These are phyloP conservation scores for Phytophthora agathidicida DNA, from an alignment of 352 stramenopile species.

Conservation along the genomic window DNA sequence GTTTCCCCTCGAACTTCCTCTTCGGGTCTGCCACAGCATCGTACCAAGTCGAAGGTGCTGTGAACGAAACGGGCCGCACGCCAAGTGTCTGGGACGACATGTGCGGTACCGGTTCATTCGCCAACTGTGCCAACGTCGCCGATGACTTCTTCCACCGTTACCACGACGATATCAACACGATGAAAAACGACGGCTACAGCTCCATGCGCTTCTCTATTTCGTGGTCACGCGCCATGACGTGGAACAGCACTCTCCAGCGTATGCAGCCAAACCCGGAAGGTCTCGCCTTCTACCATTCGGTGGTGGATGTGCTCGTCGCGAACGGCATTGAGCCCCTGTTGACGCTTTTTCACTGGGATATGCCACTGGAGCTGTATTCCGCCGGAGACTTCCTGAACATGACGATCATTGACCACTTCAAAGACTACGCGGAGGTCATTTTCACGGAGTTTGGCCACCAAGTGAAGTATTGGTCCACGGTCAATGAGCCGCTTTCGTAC, in stretches of 20 bases:
- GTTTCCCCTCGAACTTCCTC: conserved; percentile 65
- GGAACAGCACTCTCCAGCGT: conserved; percentile 58
- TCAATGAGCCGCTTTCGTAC: conserved; percentile 94
- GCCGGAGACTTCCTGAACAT: conserved; percentile 53
- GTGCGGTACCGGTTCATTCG: conserved; percentile 49
- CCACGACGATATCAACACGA: conserved; percentile 89
- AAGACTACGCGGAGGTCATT: conserved; percentile 90
- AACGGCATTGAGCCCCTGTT: conserved; percentile 87
- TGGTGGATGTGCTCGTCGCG: conserved; percentile 83
- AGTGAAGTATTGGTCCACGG: conserved; percentile 94
- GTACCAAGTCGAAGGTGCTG: conserved; percentile 93
- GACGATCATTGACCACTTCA: conserved; percentile 72
- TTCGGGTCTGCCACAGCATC: conserved; percentile 83
- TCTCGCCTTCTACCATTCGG: conserved; percentile 90
- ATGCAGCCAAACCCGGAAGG: conserved; percentile 83
- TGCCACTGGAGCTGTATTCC: conserved; percentile 80
- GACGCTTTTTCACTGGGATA: conserved; percentile 95
- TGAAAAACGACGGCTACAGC: conserved; percentile 90
- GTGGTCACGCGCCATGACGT: conserved; percentile 89
- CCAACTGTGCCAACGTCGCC: conserved; percentile 83
- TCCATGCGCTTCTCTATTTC: conserved; percentile 93
- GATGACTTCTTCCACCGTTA: conserved; percentile 93
- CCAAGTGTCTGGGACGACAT: conserved; percentile 92
- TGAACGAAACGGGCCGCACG: conserved; percentile 72
- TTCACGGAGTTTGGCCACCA: conserved; percentile 92